Conservation (phyloP, 2,329 filamentous ascomycete genomes). For the Phaeoacremonium minimum region DNA sequence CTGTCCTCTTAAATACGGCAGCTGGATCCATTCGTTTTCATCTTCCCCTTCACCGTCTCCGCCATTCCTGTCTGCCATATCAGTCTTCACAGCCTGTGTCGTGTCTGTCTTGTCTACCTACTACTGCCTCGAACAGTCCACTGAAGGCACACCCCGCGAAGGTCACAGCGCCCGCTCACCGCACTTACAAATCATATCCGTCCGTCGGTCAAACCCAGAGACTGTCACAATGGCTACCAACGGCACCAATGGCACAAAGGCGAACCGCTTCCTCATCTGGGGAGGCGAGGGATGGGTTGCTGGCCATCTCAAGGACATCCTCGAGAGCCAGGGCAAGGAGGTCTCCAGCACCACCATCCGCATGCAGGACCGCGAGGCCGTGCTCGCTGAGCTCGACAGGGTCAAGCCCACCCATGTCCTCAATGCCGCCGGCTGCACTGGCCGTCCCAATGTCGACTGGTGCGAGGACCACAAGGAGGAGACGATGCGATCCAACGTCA, state of each 20-base stretch:
- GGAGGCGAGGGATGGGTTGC: conserved; percentile 61
- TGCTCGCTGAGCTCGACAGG: conserved; percentile 50
- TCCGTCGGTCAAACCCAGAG: too few relatives aligned
- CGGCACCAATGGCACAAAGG: conserved; percentile 16
- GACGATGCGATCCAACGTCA: conserved; percentile 63
- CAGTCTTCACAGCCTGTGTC: too few relatives aligned
- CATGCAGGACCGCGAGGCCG: conserved; percentile 59
- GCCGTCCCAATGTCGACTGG: conserved; percentile 67
- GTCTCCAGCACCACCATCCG: conserved; percentile 57
- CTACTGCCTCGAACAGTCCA: too few relatives aligned
- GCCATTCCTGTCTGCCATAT: too few relatives aligned
- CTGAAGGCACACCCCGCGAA: too few relatives aligned
- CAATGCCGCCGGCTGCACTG: conserved; percentile 63
- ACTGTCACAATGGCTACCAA: conserved; percentile 22
- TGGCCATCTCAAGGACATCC: conserved; percentile 53
- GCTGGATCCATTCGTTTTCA: too few relatives aligned
- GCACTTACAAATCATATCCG: too few relatives aligned
- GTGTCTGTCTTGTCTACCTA: too few relatives aligned
- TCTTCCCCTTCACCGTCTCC: too few relatives aligned
- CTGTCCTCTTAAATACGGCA: too few relatives aligned
- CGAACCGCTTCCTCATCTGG: conserved; percentile 57
- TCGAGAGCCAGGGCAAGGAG: conserved; percentile 56
- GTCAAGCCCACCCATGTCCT: conserved; percentile 63
- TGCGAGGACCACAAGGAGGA: conserved; percentile 66
- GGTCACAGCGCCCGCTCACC: too few relatives aligned